phyloP scores from a whole-genome alignment of 371 early-diverging fungal genomes.

The Amoeboaphelidium protococcarum region DNA sequence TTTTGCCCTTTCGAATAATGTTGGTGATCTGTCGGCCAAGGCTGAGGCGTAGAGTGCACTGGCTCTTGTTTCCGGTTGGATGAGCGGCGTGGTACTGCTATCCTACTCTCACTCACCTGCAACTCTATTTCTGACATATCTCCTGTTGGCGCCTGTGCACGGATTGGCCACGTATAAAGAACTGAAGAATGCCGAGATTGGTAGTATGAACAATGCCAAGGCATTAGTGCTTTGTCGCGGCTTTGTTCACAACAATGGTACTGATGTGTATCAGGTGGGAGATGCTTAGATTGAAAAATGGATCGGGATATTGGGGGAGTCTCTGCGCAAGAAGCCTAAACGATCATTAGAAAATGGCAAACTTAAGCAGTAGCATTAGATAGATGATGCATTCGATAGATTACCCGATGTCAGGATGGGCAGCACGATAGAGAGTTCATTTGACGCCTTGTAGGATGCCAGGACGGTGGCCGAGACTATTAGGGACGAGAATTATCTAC shows the following conservation, averaged over 20 bases:
- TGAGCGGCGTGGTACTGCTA: neutral
- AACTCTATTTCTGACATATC: neutral
- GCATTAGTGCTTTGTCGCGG: neutral
- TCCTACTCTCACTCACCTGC: neutral
- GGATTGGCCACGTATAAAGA: neutral
- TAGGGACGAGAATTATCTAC: neutral
- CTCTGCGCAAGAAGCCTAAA: neutral
- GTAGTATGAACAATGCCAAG: neutral
- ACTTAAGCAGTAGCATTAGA: neutral
- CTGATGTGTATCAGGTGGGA: neutral
- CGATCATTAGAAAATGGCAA: no score
- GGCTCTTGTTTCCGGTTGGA: neutral
- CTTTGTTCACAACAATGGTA: neutral
- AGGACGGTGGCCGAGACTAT: neutral
- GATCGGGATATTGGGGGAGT: neutral
- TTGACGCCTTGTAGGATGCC: neutral
- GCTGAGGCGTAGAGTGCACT: neutral
- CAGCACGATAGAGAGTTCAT: neutral
- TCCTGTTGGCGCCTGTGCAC: neutral
- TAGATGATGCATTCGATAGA: neutral
- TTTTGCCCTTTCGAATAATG: neutral
- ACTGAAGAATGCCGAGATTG: neutral
- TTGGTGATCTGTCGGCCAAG: neutral
- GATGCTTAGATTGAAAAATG: no score
- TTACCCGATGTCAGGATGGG: neutral